phyloP scores from a whole-genome alignment of 1,284 basidiomycete species.

The Inonotus obliquus region DNA sequence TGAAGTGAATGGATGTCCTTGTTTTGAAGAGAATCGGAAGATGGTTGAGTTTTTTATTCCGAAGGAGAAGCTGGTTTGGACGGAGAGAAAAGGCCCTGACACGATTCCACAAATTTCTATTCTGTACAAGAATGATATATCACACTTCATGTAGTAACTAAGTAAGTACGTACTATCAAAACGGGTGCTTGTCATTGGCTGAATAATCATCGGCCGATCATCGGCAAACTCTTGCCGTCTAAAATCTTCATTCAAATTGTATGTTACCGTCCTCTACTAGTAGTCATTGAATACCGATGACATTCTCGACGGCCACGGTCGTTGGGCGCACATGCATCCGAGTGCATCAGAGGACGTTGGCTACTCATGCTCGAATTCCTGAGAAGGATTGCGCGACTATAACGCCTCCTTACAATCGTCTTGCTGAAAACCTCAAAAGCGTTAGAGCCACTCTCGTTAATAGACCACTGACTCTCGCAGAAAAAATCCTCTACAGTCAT shows the following conservation, averaged over 20 bases:
- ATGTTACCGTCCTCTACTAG: too few species aligned
- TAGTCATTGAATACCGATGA: not conserved
- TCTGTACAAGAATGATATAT: too few species aligned
- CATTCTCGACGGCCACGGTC: conserved; percentile 12
- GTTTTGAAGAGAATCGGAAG: too few species aligned
- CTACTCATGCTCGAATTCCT: conserved; percentile 46
- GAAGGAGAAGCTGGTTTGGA: too few species aligned
- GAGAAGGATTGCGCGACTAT: conserved; percentile 76
- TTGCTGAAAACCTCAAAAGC: conserved; percentile 71
- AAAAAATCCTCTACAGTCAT: conserved; percentile 98
- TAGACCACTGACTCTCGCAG: conserved; percentile 84
- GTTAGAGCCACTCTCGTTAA: conserved; percentile 69
- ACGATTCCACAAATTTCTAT: too few species aligned
- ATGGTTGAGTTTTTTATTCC: too few species aligned
- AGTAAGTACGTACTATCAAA: not conserved
- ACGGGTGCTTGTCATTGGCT: conserved; percentile 7
- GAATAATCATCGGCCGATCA: conserved; percentile 3
- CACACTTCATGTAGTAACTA: too few species aligned
- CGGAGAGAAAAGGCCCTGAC: too few species aligned
- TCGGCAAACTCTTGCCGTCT: conserved; percentile 3
- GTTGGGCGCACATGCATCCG: conserved; percentile 10
- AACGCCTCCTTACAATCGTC: conserved; percentile 81
- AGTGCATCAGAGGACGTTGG: conserved; percentile 34
- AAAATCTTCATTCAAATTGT: not conserved
- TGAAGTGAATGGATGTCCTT: too few species aligned